These are phyloP conservation scores for Marasmius sp. DNA, from an alignment of 1,284 basidiomycete species.

Conservation along the genomic window DNA sequence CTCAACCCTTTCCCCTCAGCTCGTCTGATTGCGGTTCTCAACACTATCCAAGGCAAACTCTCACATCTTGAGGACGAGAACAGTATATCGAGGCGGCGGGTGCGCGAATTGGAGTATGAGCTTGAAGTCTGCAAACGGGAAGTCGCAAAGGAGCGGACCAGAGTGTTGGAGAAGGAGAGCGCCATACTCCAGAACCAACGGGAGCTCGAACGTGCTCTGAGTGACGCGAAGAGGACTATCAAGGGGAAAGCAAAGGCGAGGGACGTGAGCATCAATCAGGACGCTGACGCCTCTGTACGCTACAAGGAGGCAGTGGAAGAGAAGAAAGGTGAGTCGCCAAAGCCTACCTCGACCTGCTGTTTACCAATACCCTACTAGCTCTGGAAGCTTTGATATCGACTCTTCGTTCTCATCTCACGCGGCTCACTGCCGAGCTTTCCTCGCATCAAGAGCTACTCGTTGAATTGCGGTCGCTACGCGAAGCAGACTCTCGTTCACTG, in stretches of 20 bases:
- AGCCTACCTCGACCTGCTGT: background rate
- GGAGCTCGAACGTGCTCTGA: constrained; percentile 23
- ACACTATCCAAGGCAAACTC: constrained; percentile 63
- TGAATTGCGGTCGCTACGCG: constrained; percentile 64
- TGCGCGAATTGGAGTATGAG: constrained; percentile 81
- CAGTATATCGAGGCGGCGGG: constrained; percentile 70
- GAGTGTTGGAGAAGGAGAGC: constrained; percentile 56
- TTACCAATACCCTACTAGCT: constrained; percentile 41
- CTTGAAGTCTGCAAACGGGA: constrained; percentile 76
- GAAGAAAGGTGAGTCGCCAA: constrained; percentile 66
- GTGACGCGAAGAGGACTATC: constrained; percentile 18
- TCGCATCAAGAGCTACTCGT: constrained; percentile 66
- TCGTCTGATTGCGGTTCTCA: constrained; percentile 60
- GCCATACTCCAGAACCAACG: constrained; percentile 35
- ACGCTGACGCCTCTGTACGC: constrained; percentile 42
- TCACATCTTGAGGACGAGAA: constrained; percentile 79
- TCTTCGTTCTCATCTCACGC: constrained; percentile 70
- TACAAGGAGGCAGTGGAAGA: constrained; percentile 79
- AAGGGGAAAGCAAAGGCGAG: constrained; percentile 37
- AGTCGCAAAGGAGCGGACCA: constrained; percentile 64
- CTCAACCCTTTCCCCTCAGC: constrained; percentile 34
- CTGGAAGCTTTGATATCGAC: constrained; percentile 75
- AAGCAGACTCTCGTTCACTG: constrained; percentile 60
- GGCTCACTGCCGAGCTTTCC: constrained; percentile 76
- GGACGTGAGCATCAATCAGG: constrained; percentile 30